Percentiles rank a stretch among this genome's conserved stretches.
Conservation (phyloP, 1,284 basidiomycete genomes). For the Golubevia pallescens region DNA sequence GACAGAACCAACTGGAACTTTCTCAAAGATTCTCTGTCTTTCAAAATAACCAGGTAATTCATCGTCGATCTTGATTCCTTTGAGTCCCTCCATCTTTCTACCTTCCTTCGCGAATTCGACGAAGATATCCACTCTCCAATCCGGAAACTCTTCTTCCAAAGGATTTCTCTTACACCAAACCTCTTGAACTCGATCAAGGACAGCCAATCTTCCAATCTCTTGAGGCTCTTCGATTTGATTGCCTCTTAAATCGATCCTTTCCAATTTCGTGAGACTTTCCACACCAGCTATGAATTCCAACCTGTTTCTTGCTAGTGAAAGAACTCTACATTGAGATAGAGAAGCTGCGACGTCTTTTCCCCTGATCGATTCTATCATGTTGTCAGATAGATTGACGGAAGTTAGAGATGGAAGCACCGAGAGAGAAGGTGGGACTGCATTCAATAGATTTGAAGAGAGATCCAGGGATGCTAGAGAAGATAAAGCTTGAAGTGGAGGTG, state of each 20-base stretch:
- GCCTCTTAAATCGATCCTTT: slow-evolving; percentile 82
- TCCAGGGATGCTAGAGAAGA: slow-evolving; percentile 66
- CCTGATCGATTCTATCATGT: slow-evolving; percentile 93
- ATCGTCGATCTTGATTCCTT: slow-evolving; percentile 71
- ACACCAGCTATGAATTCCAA: slow-evolving; percentile 91
- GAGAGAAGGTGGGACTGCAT: slow-evolving; percentile 73
- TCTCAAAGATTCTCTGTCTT: slow-evolving; percentile 68
- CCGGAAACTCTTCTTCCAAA: slow-evolving; percentile 46
- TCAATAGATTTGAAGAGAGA: slow-evolving; percentile 66
- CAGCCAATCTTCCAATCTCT: slow-evolving; percentile 83
- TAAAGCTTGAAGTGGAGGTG: slow-evolving; percentile 68
- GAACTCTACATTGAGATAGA: not conserved
- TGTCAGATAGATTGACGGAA: slow-evolving; percentile 87
- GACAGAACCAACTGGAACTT: slow-evolving; percentile 15
- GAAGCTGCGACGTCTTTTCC: slow-evolving; percentile 67
- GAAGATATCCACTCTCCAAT: slow-evolving; percentile 79
- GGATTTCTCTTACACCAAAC: slow-evolving; percentile 52
- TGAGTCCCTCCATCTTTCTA: slow-evolving; percentile 68
- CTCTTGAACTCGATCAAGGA: slow-evolving; percentile 68
- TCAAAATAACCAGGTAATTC: slow-evolving; percentile 78
- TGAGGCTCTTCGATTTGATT: slow-evolving; percentile 82
- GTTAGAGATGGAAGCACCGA: slow-evolving; percentile 76
- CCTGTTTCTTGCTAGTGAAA: slow-evolving; percentile 70
- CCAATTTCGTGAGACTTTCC: slow-evolving; percentile 81
- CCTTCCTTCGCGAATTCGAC: slow-evolving; percentile 82